A percentile compares a stretch with the other conserved stretches of the same genome.
These are phyloP conservation scores for Candida pseudofarinosa DNA, from an alignment of 805 yeast genomes.

Conservation along the genomic window DNA sequence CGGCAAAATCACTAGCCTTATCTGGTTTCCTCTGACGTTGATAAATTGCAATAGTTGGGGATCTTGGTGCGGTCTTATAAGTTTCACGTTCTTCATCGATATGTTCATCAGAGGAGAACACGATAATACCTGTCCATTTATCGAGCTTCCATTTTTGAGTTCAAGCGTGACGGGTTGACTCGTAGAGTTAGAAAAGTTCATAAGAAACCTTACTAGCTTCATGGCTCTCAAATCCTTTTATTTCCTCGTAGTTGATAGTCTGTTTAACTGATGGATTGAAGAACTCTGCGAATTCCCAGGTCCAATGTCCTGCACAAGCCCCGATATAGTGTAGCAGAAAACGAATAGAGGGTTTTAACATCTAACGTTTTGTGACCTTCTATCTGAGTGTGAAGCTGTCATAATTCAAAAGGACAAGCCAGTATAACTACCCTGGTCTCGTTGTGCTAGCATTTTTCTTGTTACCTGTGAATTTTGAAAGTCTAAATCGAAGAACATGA, in stretches of 20 bases:
- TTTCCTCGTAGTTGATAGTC: neutral
- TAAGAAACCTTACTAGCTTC: constrained; percentile 74
- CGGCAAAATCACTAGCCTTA: constrained; percentile 78
- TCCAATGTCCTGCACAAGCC: neutral
- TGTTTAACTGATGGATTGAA: neutral
- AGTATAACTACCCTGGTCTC: too few species aligned
- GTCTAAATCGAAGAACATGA: too few species aligned
- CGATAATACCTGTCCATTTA: constrained; percentile 78
- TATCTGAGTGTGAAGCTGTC: too few species aligned
- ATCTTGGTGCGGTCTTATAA: constrained; percentile 68
- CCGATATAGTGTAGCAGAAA: too few species aligned
- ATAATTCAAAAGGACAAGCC: too few species aligned
- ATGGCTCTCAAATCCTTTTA: constrained; percentile 16
- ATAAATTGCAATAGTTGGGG: constrained; percentile 71
- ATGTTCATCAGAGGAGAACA: constrained; percentile 93
- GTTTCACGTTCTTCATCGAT: constrained; percentile 71
- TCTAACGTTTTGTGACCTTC: too few species aligned
- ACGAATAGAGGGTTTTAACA: too few species aligned
- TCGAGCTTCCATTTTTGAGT: constrained; percentile 82
- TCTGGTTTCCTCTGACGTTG: constrained; percentile 84
- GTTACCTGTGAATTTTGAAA: too few species aligned
- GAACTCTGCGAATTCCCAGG: neutral
- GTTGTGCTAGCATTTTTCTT: too few species aligned
- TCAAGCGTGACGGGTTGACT: constrained; percentile 89
- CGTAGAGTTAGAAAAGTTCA: constrained; percentile 61